Conservation (phyloP, 306 rosid genomes). For the Prunus campanulata region DNA sequence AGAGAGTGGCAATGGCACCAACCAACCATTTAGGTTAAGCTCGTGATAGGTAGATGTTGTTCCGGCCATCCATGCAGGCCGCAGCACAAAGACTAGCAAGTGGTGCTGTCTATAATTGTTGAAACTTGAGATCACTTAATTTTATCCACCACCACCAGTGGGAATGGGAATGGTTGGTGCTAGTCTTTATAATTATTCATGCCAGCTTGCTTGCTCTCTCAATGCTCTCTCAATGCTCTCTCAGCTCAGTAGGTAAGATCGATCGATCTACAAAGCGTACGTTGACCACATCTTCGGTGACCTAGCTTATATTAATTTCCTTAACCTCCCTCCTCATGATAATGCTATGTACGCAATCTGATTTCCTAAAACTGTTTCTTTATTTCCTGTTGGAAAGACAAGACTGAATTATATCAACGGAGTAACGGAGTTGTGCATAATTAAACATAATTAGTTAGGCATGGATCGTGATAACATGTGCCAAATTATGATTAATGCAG, state of each 20-base stretch:
- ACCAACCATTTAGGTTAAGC: neutral
- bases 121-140: too few species aligned
- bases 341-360: too few species aligned
- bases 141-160: too few species aligned
- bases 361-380: neutral
- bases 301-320: neutral
- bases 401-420: neutral
- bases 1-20: too few species aligned
- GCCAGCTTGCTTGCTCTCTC: conserved; percentile 8
- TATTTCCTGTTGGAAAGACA: neutral
- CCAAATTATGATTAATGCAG: neutral
- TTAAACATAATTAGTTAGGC: neutral
- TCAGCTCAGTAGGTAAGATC: neutral
- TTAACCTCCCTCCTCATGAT: too few species aligned
- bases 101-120: too few species aligned
- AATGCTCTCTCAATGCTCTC: neutral
- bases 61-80: neutral
- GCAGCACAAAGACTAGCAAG: neutral
- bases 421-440: neutral
- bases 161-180: neutral
- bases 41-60: neutral
- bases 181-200: neutral
- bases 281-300: neutral
- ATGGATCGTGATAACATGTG: neutral
- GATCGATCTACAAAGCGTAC: neutral